Evolutionary conservation across 2,329 filamentous ascomycete genomes (phyloP).

Genomic region (Stemphylium lycopersici): DNA sequence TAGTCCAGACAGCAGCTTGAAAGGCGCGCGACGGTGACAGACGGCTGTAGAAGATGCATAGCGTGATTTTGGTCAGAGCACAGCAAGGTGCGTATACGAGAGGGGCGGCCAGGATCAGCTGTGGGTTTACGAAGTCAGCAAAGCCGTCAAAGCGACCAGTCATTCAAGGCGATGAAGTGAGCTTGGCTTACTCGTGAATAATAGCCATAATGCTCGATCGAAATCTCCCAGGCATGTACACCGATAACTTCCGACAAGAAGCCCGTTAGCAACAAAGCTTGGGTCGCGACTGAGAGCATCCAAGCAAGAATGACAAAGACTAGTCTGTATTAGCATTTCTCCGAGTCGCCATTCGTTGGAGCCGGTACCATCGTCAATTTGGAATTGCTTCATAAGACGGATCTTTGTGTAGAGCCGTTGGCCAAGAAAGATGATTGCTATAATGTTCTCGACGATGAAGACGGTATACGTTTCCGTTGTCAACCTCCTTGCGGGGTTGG

Average conservation of each 20-base stretch:
- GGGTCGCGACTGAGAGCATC: constrained; percentile 16
- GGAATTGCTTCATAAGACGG: constrained; percentile 26
- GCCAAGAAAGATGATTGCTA: constrained; percentile 27
- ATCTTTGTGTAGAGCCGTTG: constrained; percentile 40
- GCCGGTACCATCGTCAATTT: constrained; percentile 34
- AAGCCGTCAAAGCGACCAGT: background rate
- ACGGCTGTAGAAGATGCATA: constrained; percentile 28
- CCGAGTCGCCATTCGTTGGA: background rate
- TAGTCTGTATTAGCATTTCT: constrained; percentile 2
- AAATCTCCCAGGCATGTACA: constrained; percentile 31
- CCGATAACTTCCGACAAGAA: constrained; percentile 19
- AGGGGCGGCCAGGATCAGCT: constrained; percentile 25
- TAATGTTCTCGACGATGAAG: constrained; percentile 24
- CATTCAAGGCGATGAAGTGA: background rate
- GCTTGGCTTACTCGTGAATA: constrained; percentile 17
- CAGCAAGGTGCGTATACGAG: constrained; percentile 20
- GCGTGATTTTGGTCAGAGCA: constrained; percentile 23
- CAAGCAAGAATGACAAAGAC: constrained; percentile 14
- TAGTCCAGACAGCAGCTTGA: constrained; percentile 19
- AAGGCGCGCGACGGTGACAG: constrained; percentile 16
- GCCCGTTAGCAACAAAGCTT: constrained; percentile 14
- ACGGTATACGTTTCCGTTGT: constrained; percentile 27
- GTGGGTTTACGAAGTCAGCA: constrained; percentile 1
- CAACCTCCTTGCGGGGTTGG: constrained; percentile 27
- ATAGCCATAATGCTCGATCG: constrained; percentile 19